Base-by-base conservation (phyloP, 495 filamentous ascomycete species). In the Cryomyces antarcticus region DNA sequence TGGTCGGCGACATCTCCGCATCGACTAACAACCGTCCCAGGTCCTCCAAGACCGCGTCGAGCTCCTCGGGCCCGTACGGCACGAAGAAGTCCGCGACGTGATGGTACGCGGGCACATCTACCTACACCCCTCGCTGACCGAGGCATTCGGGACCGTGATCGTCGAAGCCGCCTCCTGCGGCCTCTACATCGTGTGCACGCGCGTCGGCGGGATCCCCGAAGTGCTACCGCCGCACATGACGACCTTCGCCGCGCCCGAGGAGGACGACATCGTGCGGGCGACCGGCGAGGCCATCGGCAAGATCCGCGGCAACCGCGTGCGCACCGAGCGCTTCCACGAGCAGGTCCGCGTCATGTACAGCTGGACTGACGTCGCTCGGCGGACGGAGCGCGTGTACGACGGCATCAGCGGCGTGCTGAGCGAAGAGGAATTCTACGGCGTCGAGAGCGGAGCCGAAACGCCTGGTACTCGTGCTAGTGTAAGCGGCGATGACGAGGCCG, bases 41-140 rank as follows among this genome's bases (percentile, higher is more conserved):
- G 17, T 24, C 17, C 65, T 95, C 7, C 92, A 96, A 54, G 87
- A 93, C 58, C 77, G 81, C 31, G 84, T 97, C 5, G 81, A 89
- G 52, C 76, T 96, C 67, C 68, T 96, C 10, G 89, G 89, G 11
- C 74, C 88, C 5, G 74, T 96, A 27, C 76, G 89, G 13, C 89
- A 97, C 56, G 92, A 96, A 56, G 85, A 96, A 50, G 89, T 97
- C 1, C 76, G 89, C 34, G 82, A 96, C 58, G 88, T 97, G n/a
- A 97, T 97, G 89, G 80, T 94, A 7, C 72, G 84, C 39, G 89
- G 89, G 0, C 86, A 97, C 52, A 92, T 97, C 45, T 96, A 96
- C 57, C 73, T 97, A 0, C 88, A 96, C 57, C 92, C 89, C 0
- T 85, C 78, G 29, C 68, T 97, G 30, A 97, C 89, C 0, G 89